A percentile compares a stretch with the other conserved stretches of the same genome.
Evolutionary conservation across 2,329 filamentous ascomycete species (phyloP).

Genomic region (Penicillium vulpinum): DNA sequence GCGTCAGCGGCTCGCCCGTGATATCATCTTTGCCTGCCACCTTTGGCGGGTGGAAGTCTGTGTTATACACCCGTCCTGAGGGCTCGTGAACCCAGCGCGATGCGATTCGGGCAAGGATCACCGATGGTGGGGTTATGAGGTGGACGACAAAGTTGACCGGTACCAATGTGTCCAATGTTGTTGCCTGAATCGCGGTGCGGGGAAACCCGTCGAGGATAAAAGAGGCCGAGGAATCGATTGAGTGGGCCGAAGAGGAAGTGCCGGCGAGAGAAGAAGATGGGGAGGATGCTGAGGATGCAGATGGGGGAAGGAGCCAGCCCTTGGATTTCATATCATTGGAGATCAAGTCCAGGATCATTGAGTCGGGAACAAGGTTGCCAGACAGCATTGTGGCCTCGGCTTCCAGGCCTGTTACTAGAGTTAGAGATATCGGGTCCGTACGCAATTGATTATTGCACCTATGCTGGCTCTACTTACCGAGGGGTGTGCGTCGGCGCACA

Average conservation of each 20-base stretch:
- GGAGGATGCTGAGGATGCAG: constrained; percentile 9
- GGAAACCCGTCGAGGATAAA: constrained; percentile 98
- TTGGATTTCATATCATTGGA: constrained; percentile 81
- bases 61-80: constrained; percentile 93
- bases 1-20: constrained; percentile 81
- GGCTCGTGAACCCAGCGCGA: constrained; percentile 92
- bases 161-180: constrained; percentile 73
- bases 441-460: not conserved
- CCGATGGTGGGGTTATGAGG: constrained; percentile 77
- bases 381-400: constrained; percentile 85
- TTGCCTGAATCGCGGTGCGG: constrained; percentile 78
- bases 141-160: constrained; percentile 95
- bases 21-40: constrained; percentile 81
- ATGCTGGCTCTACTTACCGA: constrained; percentile 59
- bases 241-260: constrained; percentile 29
- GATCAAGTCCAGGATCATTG: constrained; percentile 88
- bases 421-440: constrained; percentile 3
- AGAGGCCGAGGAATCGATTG: constrained; percentile 74
- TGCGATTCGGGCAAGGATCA: constrained; percentile 85
- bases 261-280: constrained; percentile 4
- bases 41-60: constrained; percentile 82
- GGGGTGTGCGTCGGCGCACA: constrained; percentile 81
- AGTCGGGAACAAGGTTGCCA: constrained; percentile 87
- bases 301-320: constrained; percentile 70
- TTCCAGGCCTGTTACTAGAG: constrained; percentile 68